These are phyloP conservation scores for Fusarium nisikadoi DNA, from an alignment of 2,329 filamentous ascomycete genomes.

Conservation along the genomic window DNA sequence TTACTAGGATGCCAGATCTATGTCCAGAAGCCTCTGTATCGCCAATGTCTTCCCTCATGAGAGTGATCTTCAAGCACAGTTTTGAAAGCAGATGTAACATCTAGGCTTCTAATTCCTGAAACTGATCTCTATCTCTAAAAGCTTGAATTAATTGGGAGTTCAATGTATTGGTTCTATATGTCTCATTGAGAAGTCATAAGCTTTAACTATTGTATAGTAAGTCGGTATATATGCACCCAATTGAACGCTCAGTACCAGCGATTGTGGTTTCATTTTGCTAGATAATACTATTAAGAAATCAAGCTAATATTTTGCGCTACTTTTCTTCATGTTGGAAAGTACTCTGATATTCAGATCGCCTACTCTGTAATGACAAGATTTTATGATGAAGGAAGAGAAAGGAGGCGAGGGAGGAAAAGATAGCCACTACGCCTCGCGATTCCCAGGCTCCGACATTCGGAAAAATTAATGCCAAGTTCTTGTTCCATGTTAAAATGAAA, in stretches of 20 bases:
- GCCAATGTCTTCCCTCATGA: neutral
- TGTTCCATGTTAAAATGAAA: too few relatives aligned
- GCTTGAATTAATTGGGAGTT: too few relatives aligned
- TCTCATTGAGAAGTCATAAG: too few relatives aligned
- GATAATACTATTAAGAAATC: neutral
- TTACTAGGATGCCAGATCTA: rapidly evolving
- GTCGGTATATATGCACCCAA: too few relatives aligned
- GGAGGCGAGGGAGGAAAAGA: rapidly evolving
- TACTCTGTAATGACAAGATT: neutral
- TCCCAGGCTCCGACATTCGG: rapidly evolving
- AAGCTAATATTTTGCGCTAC: rapidly evolving
- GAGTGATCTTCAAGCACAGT: rapidly evolving
- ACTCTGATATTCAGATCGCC: too few relatives aligned
- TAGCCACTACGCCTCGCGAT: neutral
- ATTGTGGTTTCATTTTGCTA: too few relatives aligned
- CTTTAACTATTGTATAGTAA: too few relatives aligned
- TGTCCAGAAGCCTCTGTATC: rapidly evolving
- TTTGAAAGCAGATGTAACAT: rapidly evolving
- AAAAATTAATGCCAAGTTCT: rapidly evolving
- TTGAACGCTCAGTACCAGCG: too few relatives aligned
- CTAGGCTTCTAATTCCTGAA: rapidly evolving
- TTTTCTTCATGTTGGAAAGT: rapidly evolving
- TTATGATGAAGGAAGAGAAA: neutral
- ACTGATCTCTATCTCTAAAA: too few relatives aligned
- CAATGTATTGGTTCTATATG: too few relatives aligned